Evolutionary conservation across 2,329 filamentous ascomycete species (phyloP).

Genomic region (Venturia aucupariae): DNA sequence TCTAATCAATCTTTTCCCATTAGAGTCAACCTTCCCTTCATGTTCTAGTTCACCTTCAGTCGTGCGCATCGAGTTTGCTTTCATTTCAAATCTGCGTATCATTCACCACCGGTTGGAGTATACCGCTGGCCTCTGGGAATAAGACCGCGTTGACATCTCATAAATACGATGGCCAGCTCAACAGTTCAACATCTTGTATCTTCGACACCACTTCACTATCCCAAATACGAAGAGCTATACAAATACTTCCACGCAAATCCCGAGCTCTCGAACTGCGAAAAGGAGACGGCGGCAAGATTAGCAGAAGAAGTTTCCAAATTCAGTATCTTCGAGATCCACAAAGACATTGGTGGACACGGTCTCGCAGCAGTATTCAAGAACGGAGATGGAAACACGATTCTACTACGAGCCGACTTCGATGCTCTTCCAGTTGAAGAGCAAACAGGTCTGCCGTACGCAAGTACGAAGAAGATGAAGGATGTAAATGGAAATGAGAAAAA

Average conservation of each 20-base stretch:
- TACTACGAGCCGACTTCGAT: constrained; percentile 55
- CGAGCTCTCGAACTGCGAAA: constrained; percentile 50
- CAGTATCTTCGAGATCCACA: constrained; percentile 35
- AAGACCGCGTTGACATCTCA: not conserved
- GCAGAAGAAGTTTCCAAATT: constrained; percentile 30
- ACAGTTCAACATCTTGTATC: not conserved
- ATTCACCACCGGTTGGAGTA: not conserved
- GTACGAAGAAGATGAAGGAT: constrained; percentile 36
- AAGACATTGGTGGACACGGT: constrained; percentile 50
- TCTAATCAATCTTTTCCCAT: not conserved
- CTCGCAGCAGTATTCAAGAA: constrained; percentile 49
- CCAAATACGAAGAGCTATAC: constrained; percentile 45
- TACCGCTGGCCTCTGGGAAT: not conserved
- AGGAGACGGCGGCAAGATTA: constrained; percentile 41
- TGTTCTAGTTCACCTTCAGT: not conserved
- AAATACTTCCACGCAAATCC: constrained; percentile 50
- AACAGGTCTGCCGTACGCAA: constrained; percentile 48
- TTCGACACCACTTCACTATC: not conserved
- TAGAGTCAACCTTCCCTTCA: not conserved
- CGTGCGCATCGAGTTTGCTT: not conserved
- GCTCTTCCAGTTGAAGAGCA: constrained; percentile 49
- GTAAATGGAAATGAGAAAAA: constrained; percentile 41
- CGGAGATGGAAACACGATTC: constrained; percentile 44
- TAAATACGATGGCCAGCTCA: not conserved
- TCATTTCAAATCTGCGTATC: not conserved